Base-by-base conservation (phyloP, 192 early-diverging fungal species). In the Coemansia sp. region DNA sequence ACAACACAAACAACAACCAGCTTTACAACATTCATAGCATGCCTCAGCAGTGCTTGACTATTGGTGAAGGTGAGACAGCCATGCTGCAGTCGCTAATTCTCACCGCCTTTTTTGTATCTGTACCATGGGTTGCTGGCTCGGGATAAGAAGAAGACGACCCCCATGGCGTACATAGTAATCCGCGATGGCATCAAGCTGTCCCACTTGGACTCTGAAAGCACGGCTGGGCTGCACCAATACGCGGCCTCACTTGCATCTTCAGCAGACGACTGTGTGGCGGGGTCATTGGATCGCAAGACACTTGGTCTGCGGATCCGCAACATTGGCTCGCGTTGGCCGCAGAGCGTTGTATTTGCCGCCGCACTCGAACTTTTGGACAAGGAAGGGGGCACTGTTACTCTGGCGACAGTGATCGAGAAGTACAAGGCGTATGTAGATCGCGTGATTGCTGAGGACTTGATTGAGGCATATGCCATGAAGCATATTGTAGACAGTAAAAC, bases 101-200 rank as follows among this genome's bases (percentile, higher is more conserved):
- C 7, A 76, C 89, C 0, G 81, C 86, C 0, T 90, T 83, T 62
- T 9, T 89, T 27, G 31, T 86, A 85, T 21, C 90, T 90, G 1
- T 89, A 77, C 66, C 73, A 73, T 35, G 63, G 72, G 8, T 71
- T 86, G 39, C 61, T 67, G 1, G 73, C 72, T 1, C 57, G 64
- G n/a, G 78, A 86, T 46, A 83, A 83, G 31, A 87, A 81, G 56
- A 84, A 83, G 57, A 21, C 24, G 0, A 62, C 85, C 5, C 69
- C 88, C 2, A 84, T 80, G 34, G 77, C 79, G 1, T 70, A 78
- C 5, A 73, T 80, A 39, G 84, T 90, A 7, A 59, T 90, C 3
- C 88, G 88, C 41, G 87, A 91, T 64, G 75, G 84, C 14, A 56
- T 91, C 37, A 93, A 91, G 74, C 86, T 89, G 69, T 72, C 76